A percentile compares a stretch with the other conserved stretches of the same genome.
Conservation (phyloP, 2,329 filamentous ascomycete genomes). For the Colletotrichum graminicola region DNA sequence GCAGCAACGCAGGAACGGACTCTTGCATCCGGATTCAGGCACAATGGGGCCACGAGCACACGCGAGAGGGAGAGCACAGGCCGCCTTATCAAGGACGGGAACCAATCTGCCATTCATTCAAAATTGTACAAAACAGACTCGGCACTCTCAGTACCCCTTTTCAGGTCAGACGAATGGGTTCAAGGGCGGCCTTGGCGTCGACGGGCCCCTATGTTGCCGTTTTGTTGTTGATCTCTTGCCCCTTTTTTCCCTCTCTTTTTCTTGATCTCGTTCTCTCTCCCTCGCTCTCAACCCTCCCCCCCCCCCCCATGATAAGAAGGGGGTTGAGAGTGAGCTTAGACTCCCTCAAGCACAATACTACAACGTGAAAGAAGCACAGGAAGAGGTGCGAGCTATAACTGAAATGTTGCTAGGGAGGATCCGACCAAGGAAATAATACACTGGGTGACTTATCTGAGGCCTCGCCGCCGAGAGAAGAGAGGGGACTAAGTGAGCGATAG, state of each 20-base stretch:
- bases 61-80: constrained; percentile 14
- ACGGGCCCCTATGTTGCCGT: constrained; percentile 6
- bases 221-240: not conserved
- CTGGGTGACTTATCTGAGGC: too few species aligned
- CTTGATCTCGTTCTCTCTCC: too few species aligned
- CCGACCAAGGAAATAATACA: too few species aligned
- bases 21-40: constrained; percentile 30
- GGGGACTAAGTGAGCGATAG: too few species aligned
- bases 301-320: too few species aligned
- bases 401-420: too few species aligned
- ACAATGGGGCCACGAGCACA: not conserved
- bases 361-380: too few species aligned
- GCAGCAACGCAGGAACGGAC: constrained; percentile 36
- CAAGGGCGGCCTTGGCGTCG: constrained; percentile 26
- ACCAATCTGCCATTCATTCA: constrained; percentile 31
- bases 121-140: constrained; percentile 34
- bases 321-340: too few species aligned
- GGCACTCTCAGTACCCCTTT: constrained; percentile 9
- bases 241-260: not conserved
- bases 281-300: not conserved
- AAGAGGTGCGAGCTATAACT: too few species aligned
- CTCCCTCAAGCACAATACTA: too few species aligned
- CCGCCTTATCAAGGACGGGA: constrained; percentile 9
- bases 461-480: too few species aligned
- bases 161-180: constrained; percentile 28